Evolutionary conservation across 192 early-diverging fungal species (phyloP), one percentile per base, ranked within the genome.

Genomic region (Globomyces pollinis-pini): DNA sequence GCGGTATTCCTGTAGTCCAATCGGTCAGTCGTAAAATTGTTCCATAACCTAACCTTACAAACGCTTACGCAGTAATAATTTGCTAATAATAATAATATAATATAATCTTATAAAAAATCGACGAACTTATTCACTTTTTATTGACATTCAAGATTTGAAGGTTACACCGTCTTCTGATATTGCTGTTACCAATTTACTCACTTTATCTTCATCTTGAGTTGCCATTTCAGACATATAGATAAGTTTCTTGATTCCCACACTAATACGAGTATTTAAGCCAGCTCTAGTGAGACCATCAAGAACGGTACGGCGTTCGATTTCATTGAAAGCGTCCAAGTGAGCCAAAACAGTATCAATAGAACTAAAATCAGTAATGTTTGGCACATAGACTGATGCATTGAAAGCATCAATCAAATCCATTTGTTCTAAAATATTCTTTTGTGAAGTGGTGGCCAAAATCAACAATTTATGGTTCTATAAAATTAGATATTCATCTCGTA

Each of bases 201-300:
- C 78, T 53, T 85, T 88, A 60, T 90, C 84, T 9, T 53, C 66
- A 62, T 93, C 91, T 67, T 96, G 93, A 23, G 86, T 70, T 3
- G 94, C 90, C 80, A 91, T 95, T 62, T 96, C 96, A 28, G 86
- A 76, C 15, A 90, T 80, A 81, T 91, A 85, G 52, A 99, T 66
- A 42, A 99, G 69, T 61, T 88, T 93, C 76, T 99, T 99, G 67
- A 99, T 80, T 3, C 89, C 88, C 36, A 97, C 83, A 24, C 82
- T 75, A 26, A 96, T 67, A 20, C 77, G 66, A 18, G 72, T 62
- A 38, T 83, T 78, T 16, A 84, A 65, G 6, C 79, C 75, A 12
- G 70, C 68, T 38, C 70, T 65, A 28, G 61, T 57, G 33, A 96
- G 69, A 28, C 61, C 70, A 1, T 67, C 57, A 21, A 90, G 66